Base-by-base conservation (phyloP, 1,284 basidiomycete genomes). In the Cryptococcus sp. region DNA sequence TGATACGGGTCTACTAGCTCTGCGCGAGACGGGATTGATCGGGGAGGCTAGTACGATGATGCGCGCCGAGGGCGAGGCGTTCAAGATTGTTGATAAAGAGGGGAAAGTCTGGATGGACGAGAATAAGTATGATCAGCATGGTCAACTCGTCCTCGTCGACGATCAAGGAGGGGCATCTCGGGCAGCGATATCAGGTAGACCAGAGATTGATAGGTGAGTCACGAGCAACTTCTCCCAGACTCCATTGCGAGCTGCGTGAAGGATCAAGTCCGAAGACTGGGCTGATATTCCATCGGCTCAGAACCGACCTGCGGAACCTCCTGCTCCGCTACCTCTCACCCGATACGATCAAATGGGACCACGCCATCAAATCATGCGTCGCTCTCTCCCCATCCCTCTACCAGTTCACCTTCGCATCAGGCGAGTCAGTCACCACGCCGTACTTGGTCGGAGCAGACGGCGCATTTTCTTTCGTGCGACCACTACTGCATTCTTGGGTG, bases 391-490 rank as follows among this genome's bases (percentile, higher is more conserved):
- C 23, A 8, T 56, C 60, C 16, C 30, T 48, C 5, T 55, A 58
- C 47, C 60, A 47, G 47, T 49, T 54, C 15, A 57, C 7, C 3
- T 57, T 54, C 35, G 27, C 1, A 40, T 30, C 43, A 46, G 50
- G 25, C 49, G 35, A 40, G 43, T 35, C 41, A 43, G 62, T 56
- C 27, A 61, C 39, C 38, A 67, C 45, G 19, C 53, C 55, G 58
- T 72, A 57, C 57, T 60, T 83, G 27, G 68, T 83, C 19, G 82
- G 82, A 16, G 82, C 82, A 13, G 82, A 83, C 54, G 82, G 82
- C 8, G 72, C 81, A 7, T 81, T 79, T 76, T 82, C 81, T 15
- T 70, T 69, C 50, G 72, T 81, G 15, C 79, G 81, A 30, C 67
- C 70, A 3, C 66, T 81, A 39, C 61, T 81, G n/a, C 72, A 76